A percentile compares a stretch with the other conserved stretches of the same genome.
Evolutionary conservation across 495 filamentous ascomycete species (phyloP).

Genomic region (Pyrenopolyporus hunteri): DNA sequence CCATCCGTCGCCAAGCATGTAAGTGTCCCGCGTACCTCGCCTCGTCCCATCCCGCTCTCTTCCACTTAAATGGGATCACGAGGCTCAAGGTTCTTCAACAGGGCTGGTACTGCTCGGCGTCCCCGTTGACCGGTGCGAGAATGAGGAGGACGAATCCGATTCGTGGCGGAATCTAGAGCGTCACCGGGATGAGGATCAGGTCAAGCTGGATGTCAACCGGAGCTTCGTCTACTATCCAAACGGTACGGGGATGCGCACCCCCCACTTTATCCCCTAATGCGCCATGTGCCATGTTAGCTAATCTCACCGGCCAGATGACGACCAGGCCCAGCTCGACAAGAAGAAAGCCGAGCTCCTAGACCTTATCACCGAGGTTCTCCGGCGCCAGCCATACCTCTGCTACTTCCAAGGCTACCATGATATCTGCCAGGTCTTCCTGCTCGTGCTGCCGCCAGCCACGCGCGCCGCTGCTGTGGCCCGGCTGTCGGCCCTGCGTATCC

Average conservation of each 20-base stretch:
- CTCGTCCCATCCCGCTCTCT: background rate
- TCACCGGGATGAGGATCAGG: conserved; percentile 87
- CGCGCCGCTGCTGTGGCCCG: conserved; percentile 66
- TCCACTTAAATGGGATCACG: conserved; percentile 25
- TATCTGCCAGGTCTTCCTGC: conserved; percentile 93
- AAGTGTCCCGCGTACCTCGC: conserved; percentile 50
- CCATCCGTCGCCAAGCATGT: conserved; percentile 84
- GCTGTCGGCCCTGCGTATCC: conserved; percentile 85
- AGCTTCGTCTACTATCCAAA: conserved; percentile 97
- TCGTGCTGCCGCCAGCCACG: conserved; percentile 69
- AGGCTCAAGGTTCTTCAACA: conserved; percentile 44
- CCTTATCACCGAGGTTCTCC: conserved; percentile 76
- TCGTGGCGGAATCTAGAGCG: conserved; percentile 62
- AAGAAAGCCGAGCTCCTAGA: conserved; percentile 75
- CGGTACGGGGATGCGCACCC: conserved; percentile 56
- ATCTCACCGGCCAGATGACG: conserved; percentile 42
- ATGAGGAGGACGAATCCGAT: conserved; percentile 27
- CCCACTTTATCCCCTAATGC: conserved; percentile 21
- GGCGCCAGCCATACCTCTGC: conserved; percentile 81
- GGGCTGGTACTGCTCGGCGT: conserved; percentile 83
- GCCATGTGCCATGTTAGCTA: conserved; percentile 1
- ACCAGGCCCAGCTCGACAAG: conserved; percentile 63
- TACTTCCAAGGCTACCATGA: conserved; percentile 99
- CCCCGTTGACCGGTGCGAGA: conserved; percentile 28
- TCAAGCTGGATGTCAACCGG: conserved; percentile 87